phyloP scores from a whole-genome alignment of 108 stramenopile genomes.

The Nitzschia inconspicua region DNA sequence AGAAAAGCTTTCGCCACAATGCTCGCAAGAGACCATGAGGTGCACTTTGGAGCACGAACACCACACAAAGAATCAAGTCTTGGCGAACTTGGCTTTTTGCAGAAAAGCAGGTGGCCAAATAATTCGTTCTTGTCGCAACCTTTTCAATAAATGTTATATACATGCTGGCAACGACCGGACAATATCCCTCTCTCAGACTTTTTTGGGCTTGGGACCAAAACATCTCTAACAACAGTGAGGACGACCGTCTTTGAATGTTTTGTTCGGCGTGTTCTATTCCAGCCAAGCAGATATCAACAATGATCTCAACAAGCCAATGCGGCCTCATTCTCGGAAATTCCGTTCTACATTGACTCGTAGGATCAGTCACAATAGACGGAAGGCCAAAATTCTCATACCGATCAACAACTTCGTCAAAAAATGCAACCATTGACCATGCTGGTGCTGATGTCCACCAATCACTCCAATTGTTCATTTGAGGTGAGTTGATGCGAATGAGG shows the following conservation, averaged over 20 bases:
- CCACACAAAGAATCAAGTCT: slow-evolving; percentile 73
- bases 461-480: slow-evolving; percentile 66
- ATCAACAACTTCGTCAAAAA: slow-evolving; percentile 58
- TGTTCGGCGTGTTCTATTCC: slow-evolving; percentile 81
- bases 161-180: slow-evolving; percentile 66
- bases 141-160: slow-evolving; percentile 73
- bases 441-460: slow-evolving; percentile 31
- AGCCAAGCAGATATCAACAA: slow-evolving; percentile 71
- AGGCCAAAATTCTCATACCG: slow-evolving; percentile 47
- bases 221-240: slow-evolving; percentile 75
- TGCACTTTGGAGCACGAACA: slow-evolving; percentile 79
- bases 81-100: slow-evolving; percentile 73
- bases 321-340: slow-evolving; percentile 57
- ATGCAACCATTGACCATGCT: slow-evolving; percentile 24
- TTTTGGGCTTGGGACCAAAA: slow-evolving; percentile 73
- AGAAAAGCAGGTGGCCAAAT: slow-evolving; percentile 64
- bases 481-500: slow-evolving; percentile 65
- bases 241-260: slow-evolving; percentile 73
- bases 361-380: slow-evolving; percentile 35
- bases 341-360: slow-evolving; percentile 27
- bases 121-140: slow-evolving; percentile 50
- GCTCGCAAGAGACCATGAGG: slow-evolving; percentile 72
- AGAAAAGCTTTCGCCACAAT: slow-evolving; percentile 72
- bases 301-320: slow-evolving; percentile 81
- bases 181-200: slow-evolving; percentile 51